Base-by-base conservation (phyloP, 83 land plant genomes). In the Diphasiastrum complanatum region DNA sequence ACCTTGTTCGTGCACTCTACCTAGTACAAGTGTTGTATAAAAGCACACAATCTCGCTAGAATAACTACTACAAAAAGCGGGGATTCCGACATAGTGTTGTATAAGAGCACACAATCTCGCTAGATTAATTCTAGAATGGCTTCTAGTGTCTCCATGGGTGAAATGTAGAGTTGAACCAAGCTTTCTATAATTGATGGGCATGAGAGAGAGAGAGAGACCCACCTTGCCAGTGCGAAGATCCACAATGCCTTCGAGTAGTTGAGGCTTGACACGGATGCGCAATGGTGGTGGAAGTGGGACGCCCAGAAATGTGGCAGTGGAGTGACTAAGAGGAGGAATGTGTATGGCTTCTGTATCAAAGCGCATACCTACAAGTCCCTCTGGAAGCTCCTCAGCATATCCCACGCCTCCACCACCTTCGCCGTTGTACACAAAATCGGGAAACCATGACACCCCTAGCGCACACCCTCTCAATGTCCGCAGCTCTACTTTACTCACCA, bases 201-300 rank as follows among this genome's bases (percentile, higher is more conserved):
- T 31, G 26, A 30, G 57, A 28, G 5, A 29, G 1, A 27, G 51
- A 61, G 0, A 27, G 20, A 31, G 24, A 31, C 16, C 51, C 35
- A 87, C 97, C 84, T 82, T 73, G 51, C 97, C 97, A 41, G 83
- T 76, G 18, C 61, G 56, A 45, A 33, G 61, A 27, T 78, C 57
- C 35, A 92, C 74, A 35, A 47, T 58, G 58, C 97, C 95, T n/a
- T 78, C 64, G 10, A 92, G 65, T n/a, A 72, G 26, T 40, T 79
- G 78, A 16, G 98, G 96, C 3, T 77, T 73, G 27, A 92, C 79
- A 5, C 75, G 81, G 19, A 92, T 88, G 61, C 68, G 74, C 30
- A 92, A 69, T 19, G 87, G 82, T 0, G 98, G 96, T 19, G 98
- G 98, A 65, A 92, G 63, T 1, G 98, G 98, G 58, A 89, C 50